Conservation (phyloP, 164 flowering plant species). For the Aristolochia fimbriata region DNA sequence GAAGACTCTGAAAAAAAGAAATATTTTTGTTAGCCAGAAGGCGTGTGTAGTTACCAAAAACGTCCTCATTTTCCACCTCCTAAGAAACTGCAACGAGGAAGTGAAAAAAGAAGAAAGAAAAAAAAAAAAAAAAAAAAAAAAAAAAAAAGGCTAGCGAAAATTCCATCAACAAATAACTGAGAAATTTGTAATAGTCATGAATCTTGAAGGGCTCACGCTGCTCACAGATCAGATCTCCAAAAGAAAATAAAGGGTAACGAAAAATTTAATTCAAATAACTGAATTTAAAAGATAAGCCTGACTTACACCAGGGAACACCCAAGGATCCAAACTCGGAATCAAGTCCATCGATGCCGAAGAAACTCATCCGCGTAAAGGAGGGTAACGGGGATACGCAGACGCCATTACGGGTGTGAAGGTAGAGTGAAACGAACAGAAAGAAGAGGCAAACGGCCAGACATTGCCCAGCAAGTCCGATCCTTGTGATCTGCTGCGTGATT, state of each 20-base stretch:
- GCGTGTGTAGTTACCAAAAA: too few species aligned
- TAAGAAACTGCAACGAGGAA: neutral
- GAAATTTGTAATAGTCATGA: neutral
- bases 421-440: slow-evolving; percentile 22
- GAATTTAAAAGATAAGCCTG: neutral
- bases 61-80: too few species aligned
- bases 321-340: slow-evolving; percentile 83
- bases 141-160: neutral
- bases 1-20: too few species aligned
- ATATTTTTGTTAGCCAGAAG: too few species aligned
- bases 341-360: slow-evolving; percentile 55
- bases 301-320: slow-evolving; percentile 98
- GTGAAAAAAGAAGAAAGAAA: neutral
- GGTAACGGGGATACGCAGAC: slow-evolving; percentile 46
- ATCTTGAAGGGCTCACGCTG: neutral
- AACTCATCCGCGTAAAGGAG: slow-evolving; percentile 33
- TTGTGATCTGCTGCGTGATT: slow-evolving; percentile 21
- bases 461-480: slow-evolving; percentile 30
- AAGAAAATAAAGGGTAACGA: slow-evolving; percentile 1
- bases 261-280: neutral
- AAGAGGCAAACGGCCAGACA: slow-evolving; percentile 25
- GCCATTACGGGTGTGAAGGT: slow-evolving; percentile 26
- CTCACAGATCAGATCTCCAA: neutral
- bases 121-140: neutral
- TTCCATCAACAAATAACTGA: neutral